Evolutionary conservation across 2,329 filamentous ascomycete species (phyloP), one percentile per base, ranked within the genome.

Genomic region (Ambrosiella beaveri): DNA sequence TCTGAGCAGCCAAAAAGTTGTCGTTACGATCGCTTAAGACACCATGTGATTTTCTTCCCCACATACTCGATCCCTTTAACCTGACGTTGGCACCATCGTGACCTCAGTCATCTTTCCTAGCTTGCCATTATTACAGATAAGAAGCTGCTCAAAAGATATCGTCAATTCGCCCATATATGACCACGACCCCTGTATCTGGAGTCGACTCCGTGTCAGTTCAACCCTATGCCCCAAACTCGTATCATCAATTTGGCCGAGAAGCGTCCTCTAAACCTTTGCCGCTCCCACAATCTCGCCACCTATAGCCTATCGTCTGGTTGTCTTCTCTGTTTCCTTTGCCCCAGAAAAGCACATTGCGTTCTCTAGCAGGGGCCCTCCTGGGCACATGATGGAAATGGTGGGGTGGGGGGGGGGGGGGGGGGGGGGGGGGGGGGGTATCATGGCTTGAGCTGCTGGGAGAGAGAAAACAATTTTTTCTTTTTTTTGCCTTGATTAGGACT

Each of bases 361-460:
- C 13, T 15, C 11, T 41, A 41, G 52, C 19, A 27, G 17, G 19
- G 52, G 52, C 37, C 37, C 2, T 17, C 52, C 52, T 41, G 38
- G 52, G 9, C 15, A 40, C 51, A 54, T 41, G 52, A 54, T 61
- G 58, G 55, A 62, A 53, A 55, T 51, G 57, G 53, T 55, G 56
- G 53, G 52, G 52, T 36, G 13, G 41, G 17, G 17, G 41, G 41
- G 13, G 13, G 7, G 17, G 35, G 6, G 19, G 17, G 17, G 17
- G 47, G 47, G 47, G 4, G 47, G 19, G n/a, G 19, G 47, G 19
- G 19, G 3, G 27, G 27, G 27, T 27, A 27, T n/a, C 8, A 6
- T 11, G 17, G 47, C 47, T 51, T 51, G 17, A 35, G 17, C 27
- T 15, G n/a, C 17, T n/a, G n/a, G 47, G 8, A 35, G 47, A 36